These are phyloP conservation scores for Trichoderma afroharzianum DNA, from an alignment of 2,329 filamentous ascomycete species.

Conservation along the genomic window DNA sequence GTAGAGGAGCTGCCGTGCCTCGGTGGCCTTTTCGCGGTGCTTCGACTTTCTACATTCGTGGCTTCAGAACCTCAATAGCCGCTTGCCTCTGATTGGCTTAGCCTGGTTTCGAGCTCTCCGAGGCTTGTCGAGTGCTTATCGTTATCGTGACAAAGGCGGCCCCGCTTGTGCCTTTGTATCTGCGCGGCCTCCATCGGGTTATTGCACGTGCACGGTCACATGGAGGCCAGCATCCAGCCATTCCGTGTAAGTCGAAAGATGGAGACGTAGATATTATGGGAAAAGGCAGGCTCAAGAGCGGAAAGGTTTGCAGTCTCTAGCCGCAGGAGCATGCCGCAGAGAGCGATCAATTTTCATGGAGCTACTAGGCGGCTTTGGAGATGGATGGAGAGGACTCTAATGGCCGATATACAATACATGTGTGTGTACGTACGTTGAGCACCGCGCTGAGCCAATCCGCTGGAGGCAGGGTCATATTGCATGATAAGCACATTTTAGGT, in stretches of 20 bases:
- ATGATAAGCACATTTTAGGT: not conserved
- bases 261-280: not conserved
- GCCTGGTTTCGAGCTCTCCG: not conserved
- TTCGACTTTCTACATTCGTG: constrained; percentile 16
- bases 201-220: constrained; percentile 14
- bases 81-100: constrained; percentile 17
- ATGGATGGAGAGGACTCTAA: not conserved
- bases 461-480: not conserved
- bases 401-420: not conserved
- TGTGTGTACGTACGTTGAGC: not conserved
- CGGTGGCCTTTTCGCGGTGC: constrained; percentile 22
- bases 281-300: not conserved
- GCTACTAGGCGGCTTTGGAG: not conserved
- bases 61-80: constrained; percentile 8
- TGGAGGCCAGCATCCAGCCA: constrained; percentile 10
- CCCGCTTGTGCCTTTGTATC: constrained; percentile 11
- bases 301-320: not conserved
- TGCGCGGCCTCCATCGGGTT: not conserved
- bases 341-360: not conserved
- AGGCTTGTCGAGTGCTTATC: not conserved
- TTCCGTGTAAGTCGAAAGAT: constrained; percentile 17
- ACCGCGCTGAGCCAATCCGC: not conserved
- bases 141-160: not conserved
- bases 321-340: not conserved
- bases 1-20: constrained; percentile 13